Conservation (phyloP, 73 alveolate species). For the Paraurostyla sp. region DNA sequence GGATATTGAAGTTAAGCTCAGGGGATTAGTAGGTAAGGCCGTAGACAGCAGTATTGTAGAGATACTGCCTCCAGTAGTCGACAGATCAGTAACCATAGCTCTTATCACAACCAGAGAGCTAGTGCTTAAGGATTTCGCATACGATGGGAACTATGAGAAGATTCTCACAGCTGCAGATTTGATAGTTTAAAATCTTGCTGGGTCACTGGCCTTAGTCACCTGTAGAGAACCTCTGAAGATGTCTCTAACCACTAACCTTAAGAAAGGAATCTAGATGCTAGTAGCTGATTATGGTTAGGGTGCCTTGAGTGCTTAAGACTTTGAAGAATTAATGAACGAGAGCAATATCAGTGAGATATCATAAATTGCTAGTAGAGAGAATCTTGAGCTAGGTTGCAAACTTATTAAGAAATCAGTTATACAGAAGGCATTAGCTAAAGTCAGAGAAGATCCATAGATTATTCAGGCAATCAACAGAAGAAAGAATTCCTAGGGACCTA, state of each 20-base stretch:
- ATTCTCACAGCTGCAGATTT: constrained; percentile 91
- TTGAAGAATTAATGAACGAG: constrained; percentile 42
- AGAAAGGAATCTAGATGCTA: constrained; percentile 59
- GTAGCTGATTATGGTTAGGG: not conserved
- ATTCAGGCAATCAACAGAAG: constrained; percentile 91
- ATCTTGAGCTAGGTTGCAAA: constrained; percentile 95
- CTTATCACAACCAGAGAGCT: constrained; percentile 97
- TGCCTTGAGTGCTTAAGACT: no score
- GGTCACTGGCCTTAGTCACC: constrained; percentile 97
- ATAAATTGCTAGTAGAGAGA: constrained; percentile 79
- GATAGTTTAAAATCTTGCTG: constrained; percentile 93
- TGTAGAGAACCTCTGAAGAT: constrained; percentile 97
- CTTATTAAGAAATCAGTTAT: constrained; percentile 91
- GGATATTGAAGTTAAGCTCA: constrained; percentile 31
- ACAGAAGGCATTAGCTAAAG: constrained; percentile 93
- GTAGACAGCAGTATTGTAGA: constrained; percentile 92
- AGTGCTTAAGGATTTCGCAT: constrained; percentile 96
- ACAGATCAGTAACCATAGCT: constrained; percentile 98
- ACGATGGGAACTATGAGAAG: constrained; percentile 93
- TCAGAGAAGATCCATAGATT: constrained; percentile 89
- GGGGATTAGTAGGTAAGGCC: constrained; percentile 84
- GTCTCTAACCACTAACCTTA: constrained; percentile 85
- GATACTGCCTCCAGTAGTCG: constrained; percentile 97
- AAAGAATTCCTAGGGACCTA: constrained; percentile 69
- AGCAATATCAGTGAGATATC: constrained; percentile 72